A percentile compares a stretch with the other conserved stretches of the same genome.
Conservation (phyloP, 2,329 filamentous ascomycete genomes). For the Trichoderma sp. region DNA sequence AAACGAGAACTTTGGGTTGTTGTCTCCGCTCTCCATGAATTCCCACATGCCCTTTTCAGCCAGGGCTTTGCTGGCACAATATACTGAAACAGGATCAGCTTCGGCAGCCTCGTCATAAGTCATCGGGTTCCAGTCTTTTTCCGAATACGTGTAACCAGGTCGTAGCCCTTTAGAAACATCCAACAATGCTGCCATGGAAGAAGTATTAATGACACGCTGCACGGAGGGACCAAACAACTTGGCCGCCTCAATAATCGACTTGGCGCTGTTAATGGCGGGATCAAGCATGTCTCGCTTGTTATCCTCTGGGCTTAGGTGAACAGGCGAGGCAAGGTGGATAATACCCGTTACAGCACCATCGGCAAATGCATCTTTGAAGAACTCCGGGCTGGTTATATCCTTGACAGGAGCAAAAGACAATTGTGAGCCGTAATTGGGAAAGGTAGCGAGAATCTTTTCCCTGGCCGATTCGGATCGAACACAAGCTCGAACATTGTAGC, state of each 20-base stretch:
- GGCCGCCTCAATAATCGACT: background rate
- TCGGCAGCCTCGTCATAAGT: background rate
- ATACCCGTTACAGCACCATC: background rate
- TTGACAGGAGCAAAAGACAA: background rate
- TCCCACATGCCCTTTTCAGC: conserved; percentile 67
- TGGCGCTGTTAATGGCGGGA: background rate
- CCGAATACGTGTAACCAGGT: background rate
- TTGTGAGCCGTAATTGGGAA: background rate
- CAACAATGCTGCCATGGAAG: background rate
- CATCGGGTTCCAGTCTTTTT: background rate
- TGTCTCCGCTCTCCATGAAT: conserved; percentile 21
- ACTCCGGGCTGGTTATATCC: background rate
- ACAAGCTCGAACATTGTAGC: background rate
- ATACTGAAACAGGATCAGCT: conserved; percentile 22
- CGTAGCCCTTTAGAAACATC: background rate
- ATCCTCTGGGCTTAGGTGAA: background rate
- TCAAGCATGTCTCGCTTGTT: background rate
- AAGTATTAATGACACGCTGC: background rate
- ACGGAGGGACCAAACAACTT: background rate
- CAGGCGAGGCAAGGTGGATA: background rate
- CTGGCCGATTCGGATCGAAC: background rate
- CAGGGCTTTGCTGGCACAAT: conserved; percentile 45
- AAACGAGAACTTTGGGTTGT: conserved; percentile 23
- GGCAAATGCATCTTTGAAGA: background rate
- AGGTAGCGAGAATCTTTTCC: background rate